Percentiles rank a stretch among this genome's conserved stretches.
These are phyloP conservation scores for Ilex asprella DNA, from an alignment of 257 asterid species.

Conservation along the genomic window DNA sequence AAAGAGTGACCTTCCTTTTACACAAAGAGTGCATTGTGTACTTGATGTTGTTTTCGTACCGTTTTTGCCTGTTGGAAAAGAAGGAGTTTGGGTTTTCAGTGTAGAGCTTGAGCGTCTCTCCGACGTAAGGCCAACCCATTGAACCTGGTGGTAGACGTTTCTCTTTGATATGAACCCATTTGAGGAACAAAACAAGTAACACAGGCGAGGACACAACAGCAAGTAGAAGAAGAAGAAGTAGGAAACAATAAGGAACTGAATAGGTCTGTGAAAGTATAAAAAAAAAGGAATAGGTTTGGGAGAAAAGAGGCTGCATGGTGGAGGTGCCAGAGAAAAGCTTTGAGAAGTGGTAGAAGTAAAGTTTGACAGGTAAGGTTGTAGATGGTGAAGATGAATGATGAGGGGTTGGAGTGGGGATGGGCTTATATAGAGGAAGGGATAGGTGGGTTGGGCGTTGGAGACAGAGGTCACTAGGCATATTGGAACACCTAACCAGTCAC, in stretches of 20 bases:
- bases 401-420: not conserved
- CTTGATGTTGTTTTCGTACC: conserved; percentile 17
- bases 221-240: not conserved
- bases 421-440: not conserved
- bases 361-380: conserved; percentile 4
- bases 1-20: no score
- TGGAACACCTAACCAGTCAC: no score
- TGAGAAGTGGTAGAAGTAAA: conserved; percentile 20
- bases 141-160: conserved; percentile 56
- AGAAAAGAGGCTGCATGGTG: conserved; percentile 24
- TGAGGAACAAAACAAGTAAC: not conserved
- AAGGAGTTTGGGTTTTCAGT: conserved; percentile 55
- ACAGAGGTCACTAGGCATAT: no score
- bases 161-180: conserved; percentile 7
- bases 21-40: no score
- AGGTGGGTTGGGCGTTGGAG: no score
- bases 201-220: not conserved
- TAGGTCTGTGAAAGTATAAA: no score
- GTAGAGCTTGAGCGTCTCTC: conserved; percentile 64
- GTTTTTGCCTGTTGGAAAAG: conserved; percentile 42
- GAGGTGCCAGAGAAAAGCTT: not conserved
- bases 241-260: not conserved
- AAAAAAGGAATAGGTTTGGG: no score
- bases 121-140: conserved; percentile 75
- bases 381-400: conserved; percentile 15